Conservation (phyloP, 2,329 filamentous ascomycete species). For the Exophiala spinifera region DNA sequence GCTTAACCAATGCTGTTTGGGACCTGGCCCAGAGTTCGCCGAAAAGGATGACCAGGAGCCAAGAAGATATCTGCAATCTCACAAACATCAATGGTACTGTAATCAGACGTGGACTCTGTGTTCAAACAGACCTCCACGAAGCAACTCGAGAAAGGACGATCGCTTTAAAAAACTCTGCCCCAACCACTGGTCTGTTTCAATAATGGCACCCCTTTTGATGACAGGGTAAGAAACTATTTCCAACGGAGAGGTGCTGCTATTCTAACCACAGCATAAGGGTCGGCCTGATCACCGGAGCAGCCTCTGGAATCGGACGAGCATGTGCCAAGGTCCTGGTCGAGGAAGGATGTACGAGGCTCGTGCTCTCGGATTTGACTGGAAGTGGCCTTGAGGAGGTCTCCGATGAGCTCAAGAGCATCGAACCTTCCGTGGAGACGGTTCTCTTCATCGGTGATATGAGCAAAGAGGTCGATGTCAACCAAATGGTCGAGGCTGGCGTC, state of each 20-base stretch:
- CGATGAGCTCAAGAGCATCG: constrained; percentile 15
- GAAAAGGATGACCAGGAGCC: constrained; percentile 3
- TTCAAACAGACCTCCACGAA: neutral
- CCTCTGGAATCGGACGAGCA: constrained; percentile 22
- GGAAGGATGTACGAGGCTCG: constrained; percentile 22
- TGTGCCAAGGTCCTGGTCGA: constrained; percentile 17
- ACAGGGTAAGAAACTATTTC: constrained; percentile 10
- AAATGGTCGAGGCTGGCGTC: constrained; percentile 55
- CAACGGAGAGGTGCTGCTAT: neutral
- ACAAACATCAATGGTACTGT: neutral
- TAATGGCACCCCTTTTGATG: constrained; percentile 17
- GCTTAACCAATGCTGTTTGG: neutral
- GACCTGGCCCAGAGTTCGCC: constrained; percentile 6
- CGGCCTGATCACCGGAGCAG: constrained; percentile 23
- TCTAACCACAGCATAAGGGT: constrained; percentile 11
- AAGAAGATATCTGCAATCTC: neutral
- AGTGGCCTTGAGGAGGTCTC: constrained; percentile 11
- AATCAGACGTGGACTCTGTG: neutral
- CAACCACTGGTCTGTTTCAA: neutral
- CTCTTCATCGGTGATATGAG: constrained; percentile 44
- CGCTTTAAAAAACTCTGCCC: neutral
- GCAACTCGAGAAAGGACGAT: neutral
- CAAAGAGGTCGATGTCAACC: constrained; percentile 50
- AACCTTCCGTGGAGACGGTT: constrained; percentile 5
- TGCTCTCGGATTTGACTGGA: constrained; percentile 15